These are phyloP conservation scores for Trichoderma sp. DNA, from an alignment of 2,329 filamentous ascomycete genomes.

Conservation along the genomic window DNA sequence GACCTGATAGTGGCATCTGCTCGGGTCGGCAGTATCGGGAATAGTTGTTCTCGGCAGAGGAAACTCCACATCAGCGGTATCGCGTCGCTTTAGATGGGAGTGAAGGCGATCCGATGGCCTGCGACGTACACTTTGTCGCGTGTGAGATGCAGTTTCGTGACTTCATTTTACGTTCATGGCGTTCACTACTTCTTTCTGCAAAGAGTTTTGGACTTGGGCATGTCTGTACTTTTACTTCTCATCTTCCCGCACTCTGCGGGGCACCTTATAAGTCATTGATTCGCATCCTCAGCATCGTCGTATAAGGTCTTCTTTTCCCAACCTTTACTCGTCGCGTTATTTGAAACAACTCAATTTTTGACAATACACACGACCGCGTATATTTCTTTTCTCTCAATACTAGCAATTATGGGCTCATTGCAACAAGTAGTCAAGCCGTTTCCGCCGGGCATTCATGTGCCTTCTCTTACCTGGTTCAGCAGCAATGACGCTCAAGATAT, in stretches of 20 bases:
- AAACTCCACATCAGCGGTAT: background rate
- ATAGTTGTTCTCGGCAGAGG: background rate
- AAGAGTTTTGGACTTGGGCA: background rate
- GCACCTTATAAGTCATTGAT: background rate
- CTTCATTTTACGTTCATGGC: background rate
- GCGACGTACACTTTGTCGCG: background rate
- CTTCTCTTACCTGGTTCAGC: slow-evolving; percentile 59
- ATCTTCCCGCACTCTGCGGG: background rate
- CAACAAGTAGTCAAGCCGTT: slow-evolving; percentile 19
- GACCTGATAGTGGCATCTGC: background rate
- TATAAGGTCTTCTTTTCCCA: background rate
- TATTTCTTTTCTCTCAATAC: background rate
- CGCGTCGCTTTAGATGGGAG: background rate
- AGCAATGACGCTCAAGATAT: slow-evolving; percentile 54
- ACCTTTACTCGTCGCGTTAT: too few relatives aligned
- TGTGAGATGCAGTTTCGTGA: background rate
- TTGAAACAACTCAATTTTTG: background rate
- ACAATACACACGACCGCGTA: background rate
- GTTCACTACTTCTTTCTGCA: background rate
- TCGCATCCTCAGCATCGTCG: background rate
- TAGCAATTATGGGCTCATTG: slow-evolving; percentile 40
- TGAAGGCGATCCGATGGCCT: background rate
- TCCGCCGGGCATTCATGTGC: slow-evolving; percentile 60
- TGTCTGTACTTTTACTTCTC: too few relatives aligned
- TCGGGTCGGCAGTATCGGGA: slow-evolving; percentile 24